Evolutionary conservation across 2,329 filamentous ascomycete species (phyloP), one percentile per base, ranked within the genome.

Genomic region (Geosmithia flava): DNA sequence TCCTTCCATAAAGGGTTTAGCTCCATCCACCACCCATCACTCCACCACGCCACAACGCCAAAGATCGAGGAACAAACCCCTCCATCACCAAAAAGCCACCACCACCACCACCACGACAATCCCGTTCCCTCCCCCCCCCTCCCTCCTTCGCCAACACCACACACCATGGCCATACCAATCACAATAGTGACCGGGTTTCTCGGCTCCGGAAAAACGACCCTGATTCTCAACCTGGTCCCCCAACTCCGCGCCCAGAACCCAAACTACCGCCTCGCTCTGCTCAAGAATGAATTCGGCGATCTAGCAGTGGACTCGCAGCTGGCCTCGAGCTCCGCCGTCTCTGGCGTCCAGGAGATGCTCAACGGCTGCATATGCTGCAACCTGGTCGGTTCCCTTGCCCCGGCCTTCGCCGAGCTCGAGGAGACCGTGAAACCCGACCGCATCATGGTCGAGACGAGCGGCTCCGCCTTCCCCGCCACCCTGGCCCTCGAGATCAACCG

Each of bases 351-450:
- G 57, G 93, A 98, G 66, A 76, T 98, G 1, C 82, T 98, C 48
- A 95, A 95, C 63, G 93, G 91, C 55, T 97, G 93, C 69, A 97
- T 98, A 66, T 98, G 93, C 77, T 98, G 93, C 71, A 97, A 97
- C 63, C 83, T 97, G 23, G 91, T 98, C 51, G 93, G 93, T 16
- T 87, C 95, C 64, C 80, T 98, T 7, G 79, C 80, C 51, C 81
- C 85, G 45, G 90, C 91, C 1, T 80, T 98, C 17, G 68, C 76
- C 42, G 82, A 93, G 59, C 80, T 98, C 41, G 76, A 78, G 46
- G 64, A 69, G 20, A 63, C 62, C 15, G 63, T 72, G 33, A 50
- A 53, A 5, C 91, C 89, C 0, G 86, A 96, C 61, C 79, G 93
- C 48, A 93, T 98, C 64, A 80, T 98, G 47, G 82, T 98, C 62